Evolutionary conservation across 2,329 filamentous ascomycete genomes (phyloP).

Genomic region (Botryotinia narcissicola): DNA sequence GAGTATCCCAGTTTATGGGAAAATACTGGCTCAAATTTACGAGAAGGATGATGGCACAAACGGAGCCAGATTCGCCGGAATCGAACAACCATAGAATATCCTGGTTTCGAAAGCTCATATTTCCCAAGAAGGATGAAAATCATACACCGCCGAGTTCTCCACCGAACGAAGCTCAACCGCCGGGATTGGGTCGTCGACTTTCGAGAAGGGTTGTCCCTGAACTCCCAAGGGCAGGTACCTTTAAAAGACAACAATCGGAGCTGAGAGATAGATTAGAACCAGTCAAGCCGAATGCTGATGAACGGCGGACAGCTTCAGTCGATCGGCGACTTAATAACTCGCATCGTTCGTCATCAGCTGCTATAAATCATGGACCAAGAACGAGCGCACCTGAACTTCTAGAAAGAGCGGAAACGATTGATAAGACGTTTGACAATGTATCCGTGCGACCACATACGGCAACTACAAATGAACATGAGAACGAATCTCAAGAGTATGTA

Average conservation of each 20-base stretch:
- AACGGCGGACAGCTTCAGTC: constrained; percentile 69
- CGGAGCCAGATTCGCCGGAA: constrained; percentile 32
- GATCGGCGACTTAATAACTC: constrained; percentile 46
- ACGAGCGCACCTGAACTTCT: constrained; percentile 37
- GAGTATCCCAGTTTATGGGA: constrained; percentile 13
- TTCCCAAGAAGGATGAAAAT: constrained; percentile 33
- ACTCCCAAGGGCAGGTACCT: constrained; percentile 73
- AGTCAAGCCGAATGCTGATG: constrained; percentile 58
- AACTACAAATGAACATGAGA: constrained; percentile 27
- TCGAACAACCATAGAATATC: constrained; percentile 35
- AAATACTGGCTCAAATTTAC: constrained; percentile 4
- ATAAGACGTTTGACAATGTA: constrained; percentile 26
- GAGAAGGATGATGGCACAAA: constrained; percentile 21
- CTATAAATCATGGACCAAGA: constrained; percentile 27
- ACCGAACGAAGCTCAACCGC: constrained; percentile 25
- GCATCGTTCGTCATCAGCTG: constrained; percentile 30
- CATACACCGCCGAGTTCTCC: constrained; percentile 24
- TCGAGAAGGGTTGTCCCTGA: constrained; percentile 68
- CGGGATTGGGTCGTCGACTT: constrained; percentile 35
- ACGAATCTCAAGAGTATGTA: constrained; percentile 31
- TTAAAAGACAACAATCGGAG: constrained; percentile 81
- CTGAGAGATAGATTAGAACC: constrained; percentile 69
- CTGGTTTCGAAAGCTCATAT: constrained; percentile 38
- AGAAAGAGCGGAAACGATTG: constrained; percentile 29
- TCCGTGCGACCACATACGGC: constrained; percentile 20